Conservation (phyloP, 2,329 filamentous ascomycete genomes). For the Cryphonectria japonica region DNA sequence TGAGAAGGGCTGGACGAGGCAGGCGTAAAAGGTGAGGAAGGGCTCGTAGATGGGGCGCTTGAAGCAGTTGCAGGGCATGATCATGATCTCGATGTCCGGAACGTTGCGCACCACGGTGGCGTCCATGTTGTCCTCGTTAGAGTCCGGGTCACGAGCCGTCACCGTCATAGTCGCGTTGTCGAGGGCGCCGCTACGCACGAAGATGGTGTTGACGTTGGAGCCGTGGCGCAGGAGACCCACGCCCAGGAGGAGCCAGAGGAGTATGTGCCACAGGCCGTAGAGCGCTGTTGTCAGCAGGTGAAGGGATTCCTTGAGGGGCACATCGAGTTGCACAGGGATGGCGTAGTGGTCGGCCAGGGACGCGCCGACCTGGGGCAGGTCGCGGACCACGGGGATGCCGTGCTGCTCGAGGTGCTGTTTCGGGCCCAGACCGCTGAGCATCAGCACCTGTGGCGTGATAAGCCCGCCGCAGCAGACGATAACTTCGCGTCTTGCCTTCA, state of each 20-base stretch:
- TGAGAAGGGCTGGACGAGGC: constrained; percentile 38
- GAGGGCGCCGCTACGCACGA: constrained; percentile 35
- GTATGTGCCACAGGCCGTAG: constrained; percentile 35
- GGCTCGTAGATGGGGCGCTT: constrained; percentile 35
- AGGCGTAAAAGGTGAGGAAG: constrained; percentile 35
- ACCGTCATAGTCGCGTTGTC: constrained; percentile 30
- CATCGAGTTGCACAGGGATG: constrained; percentile 14
- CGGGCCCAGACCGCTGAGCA: constrained; percentile 40
- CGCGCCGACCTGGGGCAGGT: constrained; percentile 33
- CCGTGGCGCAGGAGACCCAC: constrained; percentile 34
- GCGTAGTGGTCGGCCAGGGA: constrained; percentile 36
- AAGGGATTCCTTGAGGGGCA: constrained; percentile 20
- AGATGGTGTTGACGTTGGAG: constrained; percentile 34
- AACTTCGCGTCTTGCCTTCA: constrained; percentile 37
- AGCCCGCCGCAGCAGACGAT: constrained; percentile 38
- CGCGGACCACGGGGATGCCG: neutral
- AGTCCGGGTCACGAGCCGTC: neutral
- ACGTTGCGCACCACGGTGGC: constrained; percentile 33
- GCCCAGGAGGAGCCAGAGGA: constrained; percentile 38
- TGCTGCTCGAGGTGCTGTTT: neutral
- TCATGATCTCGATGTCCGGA: constrained; percentile 41
- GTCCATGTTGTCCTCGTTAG: constrained; percentile 8
- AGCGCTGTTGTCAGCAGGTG: constrained; percentile 8
- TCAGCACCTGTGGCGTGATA: constrained; percentile 39
- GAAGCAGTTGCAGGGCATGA: constrained; percentile 43